phyloP scores from a whole-genome alignment of 2,329 filamentous ascomycete genomes.

The Xylariaceae sp. region DNA sequence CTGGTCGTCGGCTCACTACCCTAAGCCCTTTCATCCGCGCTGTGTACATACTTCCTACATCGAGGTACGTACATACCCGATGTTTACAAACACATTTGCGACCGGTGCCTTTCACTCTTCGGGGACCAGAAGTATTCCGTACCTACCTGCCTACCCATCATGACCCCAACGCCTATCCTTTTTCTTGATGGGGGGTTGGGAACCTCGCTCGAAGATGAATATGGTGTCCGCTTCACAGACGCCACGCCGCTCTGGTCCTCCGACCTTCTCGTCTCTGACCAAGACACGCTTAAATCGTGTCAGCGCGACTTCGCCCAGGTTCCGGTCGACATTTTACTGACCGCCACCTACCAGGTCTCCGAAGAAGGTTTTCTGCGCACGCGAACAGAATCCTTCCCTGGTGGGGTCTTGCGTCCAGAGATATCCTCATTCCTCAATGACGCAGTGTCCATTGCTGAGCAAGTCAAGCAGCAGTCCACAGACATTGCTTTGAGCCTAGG shows the following conservation, averaged over 20 bases:
- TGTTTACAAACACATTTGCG: too few species aligned
- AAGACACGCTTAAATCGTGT: constrained; percentile 46
- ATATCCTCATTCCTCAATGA: constrained; percentile 40
- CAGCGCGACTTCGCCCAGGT: constrained; percentile 51
- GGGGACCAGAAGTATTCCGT: neutral
- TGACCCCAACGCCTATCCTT: constrained; percentile 32
- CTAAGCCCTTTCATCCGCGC: too few species aligned
- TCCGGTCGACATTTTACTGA: constrained; percentile 59
- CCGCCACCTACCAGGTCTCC: constrained; percentile 63
- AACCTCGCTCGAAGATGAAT: constrained; percentile 57
- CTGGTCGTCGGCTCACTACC: neutral
- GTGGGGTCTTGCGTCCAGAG: constrained; percentile 38
- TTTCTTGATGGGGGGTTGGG: constrained; percentile 64
- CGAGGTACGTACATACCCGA: too few species aligned
- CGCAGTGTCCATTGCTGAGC: constrained; percentile 41
- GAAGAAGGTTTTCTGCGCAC: constrained; percentile 51
- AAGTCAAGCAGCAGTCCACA: constrained; percentile 31
- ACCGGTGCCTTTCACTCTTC: neutral
- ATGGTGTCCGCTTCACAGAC: constrained; percentile 47
- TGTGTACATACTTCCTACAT: too few species aligned
- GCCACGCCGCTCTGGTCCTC: constrained; percentile 61
- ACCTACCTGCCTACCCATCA: neutral
- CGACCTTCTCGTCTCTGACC: constrained; percentile 54
- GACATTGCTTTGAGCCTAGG: constrained; percentile 56
- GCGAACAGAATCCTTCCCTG: constrained; percentile 36